Conservation (phyloP, 441 rosid genomes). For the Pelargonium fulgidum region DNA sequence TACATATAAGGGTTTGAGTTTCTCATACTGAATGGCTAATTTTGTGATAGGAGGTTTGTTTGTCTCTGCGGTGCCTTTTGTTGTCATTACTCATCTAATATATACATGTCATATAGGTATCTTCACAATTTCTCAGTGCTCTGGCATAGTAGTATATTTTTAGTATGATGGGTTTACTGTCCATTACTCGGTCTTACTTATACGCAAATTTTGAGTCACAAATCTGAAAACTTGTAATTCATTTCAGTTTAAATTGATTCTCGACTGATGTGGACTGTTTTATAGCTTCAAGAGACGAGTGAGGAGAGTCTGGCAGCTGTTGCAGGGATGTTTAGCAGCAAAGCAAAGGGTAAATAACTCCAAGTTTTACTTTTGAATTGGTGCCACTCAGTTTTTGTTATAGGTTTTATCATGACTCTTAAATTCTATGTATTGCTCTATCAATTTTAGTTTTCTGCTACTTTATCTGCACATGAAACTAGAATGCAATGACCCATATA, state of each 20-base stretch:
- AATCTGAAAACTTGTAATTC: slow-evolving; percentile 2
- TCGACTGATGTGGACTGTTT: slow-evolving; percentile 18
- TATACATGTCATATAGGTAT: neutral
- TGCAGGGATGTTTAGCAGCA: slow-evolving; percentile 99
- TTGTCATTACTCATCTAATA: neutral
- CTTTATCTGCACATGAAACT: slow-evolving; percentile 8
- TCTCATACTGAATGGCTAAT: no score
- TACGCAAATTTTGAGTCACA: neutral
- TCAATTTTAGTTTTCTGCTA: neutral
- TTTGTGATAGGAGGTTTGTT: no score
- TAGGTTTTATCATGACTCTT: neutral
- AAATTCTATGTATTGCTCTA: neutral
- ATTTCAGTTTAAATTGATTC: slow-evolving; percentile 12
- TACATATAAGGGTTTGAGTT: no score
- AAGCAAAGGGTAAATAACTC: slow-evolving; percentile 81
- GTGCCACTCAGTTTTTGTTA: neutral
- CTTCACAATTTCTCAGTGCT: neutral
- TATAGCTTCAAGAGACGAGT: slow-evolving; percentile 87
- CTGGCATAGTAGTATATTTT: neutral
- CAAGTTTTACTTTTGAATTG: slow-evolving; percentile 12
- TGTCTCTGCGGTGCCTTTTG: no score
- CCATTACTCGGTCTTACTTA: neutral
- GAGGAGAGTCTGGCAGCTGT: slow-evolving; percentile 97
- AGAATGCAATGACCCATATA: neutral
- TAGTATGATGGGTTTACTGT: neutral